Evolutionary conservation across 495 filamentous ascomycete species (phyloP).

Genomic region (Aspergillus heteromorphus): DNA sequence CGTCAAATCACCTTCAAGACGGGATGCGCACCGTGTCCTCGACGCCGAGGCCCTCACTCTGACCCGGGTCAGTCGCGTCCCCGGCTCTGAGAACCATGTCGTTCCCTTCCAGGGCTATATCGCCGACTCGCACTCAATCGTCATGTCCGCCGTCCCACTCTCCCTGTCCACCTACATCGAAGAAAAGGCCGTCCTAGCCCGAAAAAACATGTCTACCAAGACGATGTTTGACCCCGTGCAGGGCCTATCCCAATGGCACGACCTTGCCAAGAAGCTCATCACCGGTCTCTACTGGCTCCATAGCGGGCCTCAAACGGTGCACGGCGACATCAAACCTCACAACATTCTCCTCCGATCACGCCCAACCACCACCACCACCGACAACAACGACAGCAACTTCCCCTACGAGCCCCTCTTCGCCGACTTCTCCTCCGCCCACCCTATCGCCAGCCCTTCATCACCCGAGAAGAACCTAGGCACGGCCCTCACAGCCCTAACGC

Average conservation of each 20-base stretch:
- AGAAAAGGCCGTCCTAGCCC: constrained; percentile 27
- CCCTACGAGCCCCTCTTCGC: constrained; percentile 45
- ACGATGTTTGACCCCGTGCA: constrained; percentile 51
- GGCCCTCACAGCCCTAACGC: constrained; percentile 46
- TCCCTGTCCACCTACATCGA: constrained; percentile 47
- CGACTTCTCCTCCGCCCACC: constrained; percentile 57
- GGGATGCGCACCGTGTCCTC: constrained; percentile 46
- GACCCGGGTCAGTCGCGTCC: constrained; percentile 38
- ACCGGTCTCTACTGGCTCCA: constrained; percentile 50
- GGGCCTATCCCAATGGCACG: constrained; percentile 34
- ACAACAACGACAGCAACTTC: too few relatives aligned
- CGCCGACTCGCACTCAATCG: constrained; percentile 39
- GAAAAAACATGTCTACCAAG: constrained; percentile 30
- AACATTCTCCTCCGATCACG: constrained; percentile 44
- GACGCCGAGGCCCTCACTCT: constrained; percentile 48
- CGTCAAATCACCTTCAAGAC: constrained; percentile 48
- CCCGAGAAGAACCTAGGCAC: constrained; percentile 17
- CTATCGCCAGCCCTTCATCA: constrained; percentile 15
- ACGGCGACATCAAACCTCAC: constrained; percentile 54
- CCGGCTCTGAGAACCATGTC: constrained; percentile 33
- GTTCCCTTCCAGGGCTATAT: constrained; percentile 56
- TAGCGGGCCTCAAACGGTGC: constrained; percentile 35
- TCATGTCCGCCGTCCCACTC: constrained; percentile 49
- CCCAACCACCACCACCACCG: background rate
- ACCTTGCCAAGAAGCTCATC: constrained; percentile 46